phyloP scores from a whole-genome alignment of 2,329 filamentous ascomycete species.

The Colletotrichum siamense region DNA sequence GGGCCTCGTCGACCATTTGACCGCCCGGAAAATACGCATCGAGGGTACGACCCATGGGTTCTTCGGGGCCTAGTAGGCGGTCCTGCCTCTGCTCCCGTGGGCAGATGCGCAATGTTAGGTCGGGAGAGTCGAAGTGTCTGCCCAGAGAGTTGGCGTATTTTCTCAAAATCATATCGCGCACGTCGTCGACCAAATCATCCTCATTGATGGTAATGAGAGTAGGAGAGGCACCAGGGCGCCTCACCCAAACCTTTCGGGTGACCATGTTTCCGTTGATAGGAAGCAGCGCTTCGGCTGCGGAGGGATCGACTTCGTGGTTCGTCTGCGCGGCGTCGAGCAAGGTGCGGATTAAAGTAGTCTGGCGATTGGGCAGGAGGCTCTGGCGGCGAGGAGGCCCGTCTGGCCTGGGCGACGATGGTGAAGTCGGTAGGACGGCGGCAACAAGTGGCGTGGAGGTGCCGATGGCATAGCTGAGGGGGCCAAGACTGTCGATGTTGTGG shows the following conservation, averaged over 20 bases:
- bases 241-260: constrained; percentile 92
- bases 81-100: constrained; percentile 73
- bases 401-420: constrained; percentile 23
- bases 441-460: constrained; percentile 16
- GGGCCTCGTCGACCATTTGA: constrained; percentile 85
- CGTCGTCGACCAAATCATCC: constrained; percentile 92
- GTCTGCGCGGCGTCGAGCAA: constrained; percentile 53
- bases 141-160: constrained; percentile 96
- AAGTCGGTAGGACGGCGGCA: constrained; percentile 13
- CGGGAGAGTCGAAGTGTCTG: constrained; percentile 86
- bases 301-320: constrained; percentile 42
- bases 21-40: constrained; percentile 87
- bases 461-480: constrained; percentile 19
- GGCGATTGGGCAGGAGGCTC: constrained; percentile 50
- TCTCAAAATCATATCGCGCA: constrained; percentile 87
- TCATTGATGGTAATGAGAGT: constrained; percentile 86
- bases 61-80: constrained; percentile 82
- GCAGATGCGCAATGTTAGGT: constrained; percentile 79
- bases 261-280: constrained; percentile 58
- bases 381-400: constrained; percentile 41
- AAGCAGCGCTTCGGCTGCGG: constrained; percentile 38
- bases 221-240: constrained; percentile 81
- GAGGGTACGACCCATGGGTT: constrained; percentile 77
- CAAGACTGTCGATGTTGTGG: constrained; percentile 9
- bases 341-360: constrained; percentile 54